A percentile compares a stretch with the other conserved stretches of the same genome.
Conservation (phyloP, 805 yeast species). For the Metschnikowia rubicola region DNA sequence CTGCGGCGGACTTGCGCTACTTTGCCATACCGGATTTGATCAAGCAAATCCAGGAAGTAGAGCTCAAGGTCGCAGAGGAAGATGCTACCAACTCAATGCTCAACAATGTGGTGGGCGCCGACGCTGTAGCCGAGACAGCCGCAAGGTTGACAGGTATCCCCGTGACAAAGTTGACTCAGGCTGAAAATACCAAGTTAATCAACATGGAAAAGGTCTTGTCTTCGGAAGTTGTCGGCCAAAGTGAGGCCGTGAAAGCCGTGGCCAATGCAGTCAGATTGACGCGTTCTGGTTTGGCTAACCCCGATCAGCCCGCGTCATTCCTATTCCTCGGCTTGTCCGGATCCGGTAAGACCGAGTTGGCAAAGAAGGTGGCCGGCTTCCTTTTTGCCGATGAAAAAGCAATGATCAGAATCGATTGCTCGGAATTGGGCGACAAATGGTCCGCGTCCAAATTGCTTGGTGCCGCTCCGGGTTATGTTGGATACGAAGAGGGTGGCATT, state of each 20-base stretch:
- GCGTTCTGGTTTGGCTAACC: constrained; percentile 93
- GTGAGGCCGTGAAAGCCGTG: constrained; percentile 94
- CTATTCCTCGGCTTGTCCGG: constrained; percentile 93
- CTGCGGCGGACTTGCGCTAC: constrained; percentile 94
- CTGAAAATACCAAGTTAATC: constrained; percentile 90
- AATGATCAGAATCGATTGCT: constrained; percentile 96
- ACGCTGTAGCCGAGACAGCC: constrained; percentile 93
- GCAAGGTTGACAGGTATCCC: constrained; percentile 97
- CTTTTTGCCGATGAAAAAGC: constrained; percentile 94
- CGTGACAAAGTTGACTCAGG: constrained; percentile 88
- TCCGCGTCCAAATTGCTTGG: constrained; percentile 93
- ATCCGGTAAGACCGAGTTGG: constrained; percentile 97
- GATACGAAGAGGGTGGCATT: constrained; percentile 97
- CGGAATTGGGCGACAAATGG: constrained; percentile 93
- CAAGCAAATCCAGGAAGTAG: constrained; percentile 71
- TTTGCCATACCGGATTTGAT: constrained; percentile 94
- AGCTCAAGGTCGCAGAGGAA: constrained; percentile 73
- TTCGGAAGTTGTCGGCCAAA: constrained; percentile 86
- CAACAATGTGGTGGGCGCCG: constrained; percentile 84
- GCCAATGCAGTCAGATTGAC: constrained; percentile 90
- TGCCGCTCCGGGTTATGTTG: constrained; percentile 94
- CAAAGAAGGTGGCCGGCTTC: constrained; percentile 95
- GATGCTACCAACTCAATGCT: constrained; percentile 65
- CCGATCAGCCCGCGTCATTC: constrained; percentile 95
- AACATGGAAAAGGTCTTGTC: constrained; percentile 89